Evolutionary conservation across 2,329 filamentous ascomycete species (phyloP), one percentile per base, ranked within the genome.

Genomic region (Aureobasidium musti): DNA sequence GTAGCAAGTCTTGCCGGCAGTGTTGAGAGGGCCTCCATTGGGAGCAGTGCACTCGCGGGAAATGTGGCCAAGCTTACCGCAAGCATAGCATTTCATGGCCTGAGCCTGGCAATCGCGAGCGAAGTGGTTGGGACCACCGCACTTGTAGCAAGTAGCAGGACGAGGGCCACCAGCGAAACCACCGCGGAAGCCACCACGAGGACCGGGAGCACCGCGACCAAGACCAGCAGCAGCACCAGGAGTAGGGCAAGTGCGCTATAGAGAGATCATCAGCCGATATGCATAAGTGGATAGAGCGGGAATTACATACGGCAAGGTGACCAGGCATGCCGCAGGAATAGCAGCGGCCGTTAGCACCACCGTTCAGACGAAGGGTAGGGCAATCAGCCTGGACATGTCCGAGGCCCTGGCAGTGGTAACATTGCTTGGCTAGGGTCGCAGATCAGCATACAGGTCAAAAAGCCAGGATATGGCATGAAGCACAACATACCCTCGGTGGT

Each of bases 321-420:
- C 95, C 95, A 69, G 90, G 87, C 79, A 96, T 89, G 73, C 92
- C 93, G 79, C 95, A 99, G 82, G 91, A 95, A 82, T 99, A 99
- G 88, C 95, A 99, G 73, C 92, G 91, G 71, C 91, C 92, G 77
- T 90, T 89, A 70, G 89, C 87, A 73, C 89, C 90, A 68, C 85
- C 93, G 79, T 88, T 96, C 79, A 99, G 81, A 73, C 95, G 92
- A 71, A 99, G 87, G 69, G 95, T 98, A 75, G 95, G 95, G 86
- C 95, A 99, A 80, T 99, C 95, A 73, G 95, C 95, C 84, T 99
- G 95, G 75, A 99, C 95, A 79, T 99, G 95, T 72, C 95, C 95
- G 69, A 98, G 87, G 68, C 95, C 95, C 84, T 98, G 95, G 86
- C 95, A 99, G 83, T 98, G 95, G 80, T 99, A 99, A 87, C 95